Evolutionary conservation across 2,329 filamentous ascomycete species (phyloP).

Genomic region (Pestalotiopsis sp.): DNA sequence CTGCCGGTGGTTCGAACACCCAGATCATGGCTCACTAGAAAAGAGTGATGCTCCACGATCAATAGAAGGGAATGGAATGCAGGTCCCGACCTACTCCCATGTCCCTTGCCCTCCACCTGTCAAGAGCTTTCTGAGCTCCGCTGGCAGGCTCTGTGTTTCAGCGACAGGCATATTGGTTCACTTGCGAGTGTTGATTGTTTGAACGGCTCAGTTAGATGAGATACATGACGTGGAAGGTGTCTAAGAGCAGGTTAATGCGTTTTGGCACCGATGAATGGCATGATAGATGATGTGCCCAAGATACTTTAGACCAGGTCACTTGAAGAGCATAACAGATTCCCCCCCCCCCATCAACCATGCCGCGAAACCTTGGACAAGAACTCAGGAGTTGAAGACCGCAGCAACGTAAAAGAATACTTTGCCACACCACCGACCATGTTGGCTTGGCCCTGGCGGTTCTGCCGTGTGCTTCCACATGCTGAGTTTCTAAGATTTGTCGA

Average conservation of each 20-base stretch:
- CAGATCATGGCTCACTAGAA: constrained; percentile 26
- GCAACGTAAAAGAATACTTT: background rate
- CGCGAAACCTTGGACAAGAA: background rate
- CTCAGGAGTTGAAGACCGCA: no score
- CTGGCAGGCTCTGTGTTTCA: background rate
- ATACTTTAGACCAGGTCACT: background rate
- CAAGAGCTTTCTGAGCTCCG: background rate
- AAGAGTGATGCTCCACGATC: background rate
- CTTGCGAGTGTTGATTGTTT: background rate
- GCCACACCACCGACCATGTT: no score
- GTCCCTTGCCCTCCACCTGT: background rate
- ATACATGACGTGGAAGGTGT: background rate
- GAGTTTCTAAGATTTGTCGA: no score
- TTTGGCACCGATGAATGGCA: constrained; percentile 1
- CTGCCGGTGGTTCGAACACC: constrained; percentile 20
- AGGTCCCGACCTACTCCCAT: no score
- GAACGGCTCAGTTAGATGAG: background rate
- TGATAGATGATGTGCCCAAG: constrained; percentile 5
- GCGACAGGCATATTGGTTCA: background rate
- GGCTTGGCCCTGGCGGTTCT: no score
- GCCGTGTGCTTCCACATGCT: no score
- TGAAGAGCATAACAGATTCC: constrained; percentile 5
- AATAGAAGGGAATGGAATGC: background rate
- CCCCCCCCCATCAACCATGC: background rate
- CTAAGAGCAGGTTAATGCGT: background rate